Base-by-base conservation (phyloP, 208 protist genomes). In the Leptomonas seymouri region DNA sequence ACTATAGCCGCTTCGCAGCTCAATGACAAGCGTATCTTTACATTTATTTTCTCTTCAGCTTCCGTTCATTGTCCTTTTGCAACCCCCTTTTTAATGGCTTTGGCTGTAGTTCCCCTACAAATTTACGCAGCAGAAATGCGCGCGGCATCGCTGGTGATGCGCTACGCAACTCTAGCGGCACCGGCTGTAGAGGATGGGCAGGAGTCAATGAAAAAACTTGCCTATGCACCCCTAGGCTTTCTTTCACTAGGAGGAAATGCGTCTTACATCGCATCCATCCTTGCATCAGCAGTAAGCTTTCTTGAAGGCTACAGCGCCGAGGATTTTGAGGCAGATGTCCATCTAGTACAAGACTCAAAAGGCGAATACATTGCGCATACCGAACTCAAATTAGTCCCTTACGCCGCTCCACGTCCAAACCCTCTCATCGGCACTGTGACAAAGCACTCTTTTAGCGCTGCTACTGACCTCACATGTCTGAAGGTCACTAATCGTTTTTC, bases 201-300 rank as follows among this genome's bases (percentile, higher is more conserved):
- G 49, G 78, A 84, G 6, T 80, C 74, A 0, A 53, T 89, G 9
- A 55, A 34, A 31, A 74, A 73, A 25, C 71, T 89, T 0, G 48
- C 75, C 8, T 81, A 67, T n/a, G 77, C 80, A 6, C 84, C 84
- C 2, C 71, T 89, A 8, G 61, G 80, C 8, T 84, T 86, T 58
- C 60, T 89, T 23, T 74, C 77, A 0, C 27, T 78, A 20, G 59
- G 55, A 7, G 68, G 30, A 7, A 70, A 76, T 14, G 36, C 64
- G 11, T 28, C 39, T 2, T 61, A 55, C 18, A 48, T 85, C 4
- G 68, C 74, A 1, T 69, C 49, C 0, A 80, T 84, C 18, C 30
- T 89, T 16, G 76, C 75, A 14, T 86, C 84, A 1, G 84, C 84
- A 18, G 78, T 89, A 7, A 67, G 56, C 0, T 89, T 84, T 42